These are phyloP conservation scores for Boletus rex-veris DNA, from an alignment of 768 basidiomycete species.

Conservation along the genomic window DNA sequence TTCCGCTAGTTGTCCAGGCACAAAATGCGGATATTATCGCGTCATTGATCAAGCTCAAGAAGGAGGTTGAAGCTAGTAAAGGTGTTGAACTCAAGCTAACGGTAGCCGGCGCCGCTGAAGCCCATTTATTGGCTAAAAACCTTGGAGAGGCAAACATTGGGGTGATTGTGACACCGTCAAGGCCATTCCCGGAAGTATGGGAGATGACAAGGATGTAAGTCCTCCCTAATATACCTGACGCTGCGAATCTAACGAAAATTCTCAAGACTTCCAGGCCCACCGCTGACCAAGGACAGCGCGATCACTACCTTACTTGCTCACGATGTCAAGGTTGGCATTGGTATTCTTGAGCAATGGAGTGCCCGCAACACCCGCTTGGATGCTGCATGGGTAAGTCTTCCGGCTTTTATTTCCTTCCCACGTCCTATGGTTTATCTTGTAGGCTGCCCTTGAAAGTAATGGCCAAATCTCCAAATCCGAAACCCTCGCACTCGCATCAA, in stretches of 20 bases:
- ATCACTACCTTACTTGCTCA: constrained; percentile 59
- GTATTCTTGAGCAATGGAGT: constrained; percentile 62
- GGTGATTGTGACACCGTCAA: constrained; percentile 61
- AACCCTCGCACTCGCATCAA: constrained; percentile 52
- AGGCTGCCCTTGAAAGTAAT: constrained; percentile 41
- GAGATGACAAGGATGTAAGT: constrained; percentile 43
- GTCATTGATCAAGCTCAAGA: constrained; percentile 65
- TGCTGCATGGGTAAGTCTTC: constrained; percentile 65
- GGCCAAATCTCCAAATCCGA: constrained; percentile 39
- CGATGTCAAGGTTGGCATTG: constrained; percentile 71
- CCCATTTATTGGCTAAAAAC: constrained; percentile 68
- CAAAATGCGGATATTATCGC: constrained; percentile 83
- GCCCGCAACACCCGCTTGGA: constrained; percentile 80
- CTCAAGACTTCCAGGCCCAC: constrained; percentile 29
- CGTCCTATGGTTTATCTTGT: constrained; percentile 2
- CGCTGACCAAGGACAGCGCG: constrained; percentile 43
- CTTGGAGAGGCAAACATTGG: constrained; percentile 66
- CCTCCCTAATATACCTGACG: background rate
- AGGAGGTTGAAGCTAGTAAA: constrained; percentile 50
- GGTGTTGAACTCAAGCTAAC: constrained; percentile 50
- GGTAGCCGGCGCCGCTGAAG: constrained; percentile 65
- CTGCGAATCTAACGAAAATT: constrained; percentile 7
- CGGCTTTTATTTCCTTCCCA: constrained; percentile 22
- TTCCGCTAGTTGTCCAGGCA: constrained; percentile 73
- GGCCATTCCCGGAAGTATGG: constrained; percentile 76